A percentile compares a stretch with the other conserved stretches of the same genome.
Conservation (phyloP, 2,329 filamentous ascomycete genomes). For the Zasmidium cellare region DNA sequence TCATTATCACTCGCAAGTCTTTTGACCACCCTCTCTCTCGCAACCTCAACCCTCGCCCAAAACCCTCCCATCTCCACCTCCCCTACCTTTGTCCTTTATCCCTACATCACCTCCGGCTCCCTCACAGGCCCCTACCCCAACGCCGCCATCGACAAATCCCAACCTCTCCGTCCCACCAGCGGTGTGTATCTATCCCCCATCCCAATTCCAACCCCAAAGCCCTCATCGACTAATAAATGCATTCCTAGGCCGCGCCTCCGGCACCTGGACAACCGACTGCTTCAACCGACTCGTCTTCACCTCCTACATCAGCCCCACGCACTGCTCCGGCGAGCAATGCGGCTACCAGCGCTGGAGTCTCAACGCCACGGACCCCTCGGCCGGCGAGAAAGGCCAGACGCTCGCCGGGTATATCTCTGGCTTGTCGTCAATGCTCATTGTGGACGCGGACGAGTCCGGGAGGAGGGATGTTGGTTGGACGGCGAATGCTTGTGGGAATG, state of each 20-base stretch:
- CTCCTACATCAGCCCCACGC: slow-evolving; percentile 6
- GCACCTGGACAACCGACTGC: slow-evolving; percentile 10
- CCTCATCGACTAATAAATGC: not conserved
- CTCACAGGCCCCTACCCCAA: slow-evolving; percentile 6
- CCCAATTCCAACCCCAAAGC: too few relatives aligned
- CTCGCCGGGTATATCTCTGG: not conserved
- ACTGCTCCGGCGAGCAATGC: slow-evolving; percentile 12
- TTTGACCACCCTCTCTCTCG: not conserved
- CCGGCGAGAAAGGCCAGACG: slow-evolving; percentile 8
- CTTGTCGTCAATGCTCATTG: slow-evolving; percentile 6
- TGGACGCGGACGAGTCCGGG: slow-evolving; percentile 4
- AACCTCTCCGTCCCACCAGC: not conserved
- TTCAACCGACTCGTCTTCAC: slow-evolving; percentile 15
- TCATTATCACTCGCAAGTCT: not conserved
- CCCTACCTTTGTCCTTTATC: slow-evolving; percentile 9
- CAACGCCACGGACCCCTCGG: slow-evolving; percentile 7
- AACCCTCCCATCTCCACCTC: slow-evolving; percentile 1
- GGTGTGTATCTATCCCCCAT: not conserved
- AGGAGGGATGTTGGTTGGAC: slow-evolving; percentile 11
- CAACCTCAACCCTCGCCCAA: not conserved
- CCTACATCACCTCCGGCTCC: slow-evolving; percentile 8
- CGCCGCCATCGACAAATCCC: not conserved
- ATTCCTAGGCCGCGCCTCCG: not conserved
- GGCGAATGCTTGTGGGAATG: not conserved
- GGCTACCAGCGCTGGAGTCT: slow-evolving; percentile 7